Evolutionary conservation across 2,329 filamentous ascomycete genomes (phyloP).

Genomic region (Xylariaceae sp.): DNA sequence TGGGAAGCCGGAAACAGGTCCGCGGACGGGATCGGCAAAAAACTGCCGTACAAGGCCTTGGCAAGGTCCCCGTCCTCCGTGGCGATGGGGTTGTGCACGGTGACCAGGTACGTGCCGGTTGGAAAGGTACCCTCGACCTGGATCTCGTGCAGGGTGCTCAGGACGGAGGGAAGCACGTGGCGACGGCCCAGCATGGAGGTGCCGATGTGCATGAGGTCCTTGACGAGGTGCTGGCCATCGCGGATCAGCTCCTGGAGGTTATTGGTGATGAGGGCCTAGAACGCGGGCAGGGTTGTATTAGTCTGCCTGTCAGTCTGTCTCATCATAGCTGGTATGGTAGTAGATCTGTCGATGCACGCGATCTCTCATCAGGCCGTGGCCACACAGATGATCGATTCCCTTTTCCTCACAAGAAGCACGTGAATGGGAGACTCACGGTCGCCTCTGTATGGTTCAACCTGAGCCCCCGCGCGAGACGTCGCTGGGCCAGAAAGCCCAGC

Average conservation of each 20-base stretch:
- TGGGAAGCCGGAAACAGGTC: slow-evolving; percentile 63
- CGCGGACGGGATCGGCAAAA: slow-evolving; percentile 70
- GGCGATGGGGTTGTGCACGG: slow-evolving; percentile 83
- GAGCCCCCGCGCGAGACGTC: slow-evolving; percentile 79
- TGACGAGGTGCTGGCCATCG: slow-evolving; percentile 87
- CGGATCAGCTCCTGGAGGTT: slow-evolving; percentile 95
- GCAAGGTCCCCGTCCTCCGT: slow-evolving; percentile 80
- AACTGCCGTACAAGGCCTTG: slow-evolving; percentile 86
- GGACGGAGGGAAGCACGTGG: slow-evolving; percentile 81
- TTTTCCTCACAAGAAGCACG: not conserved
- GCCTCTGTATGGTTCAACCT: slow-evolving; percentile 88
- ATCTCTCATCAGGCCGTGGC: not conserved
- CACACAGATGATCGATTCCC: not conserved
- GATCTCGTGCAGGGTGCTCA: slow-evolving; percentile 71
- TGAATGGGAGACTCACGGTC: slow-evolving; percentile 48
- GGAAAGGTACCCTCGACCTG: slow-evolving; percentile 94
- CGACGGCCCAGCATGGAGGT: slow-evolving; percentile 89
- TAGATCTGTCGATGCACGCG: not conserved
- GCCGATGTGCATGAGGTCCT: slow-evolving; percentile 88
- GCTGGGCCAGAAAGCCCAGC: slow-evolving; percentile 79
- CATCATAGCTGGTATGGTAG: not conserved
- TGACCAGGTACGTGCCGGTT: slow-evolving; percentile 87
- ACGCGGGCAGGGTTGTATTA: slow-evolving; percentile 1
- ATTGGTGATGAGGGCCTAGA: slow-evolving; percentile 71
- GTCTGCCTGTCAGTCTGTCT: not conserved